Conservation (phyloP, 2,329 filamentous ascomycete genomes). For the Botrytis squamosa region DNA sequence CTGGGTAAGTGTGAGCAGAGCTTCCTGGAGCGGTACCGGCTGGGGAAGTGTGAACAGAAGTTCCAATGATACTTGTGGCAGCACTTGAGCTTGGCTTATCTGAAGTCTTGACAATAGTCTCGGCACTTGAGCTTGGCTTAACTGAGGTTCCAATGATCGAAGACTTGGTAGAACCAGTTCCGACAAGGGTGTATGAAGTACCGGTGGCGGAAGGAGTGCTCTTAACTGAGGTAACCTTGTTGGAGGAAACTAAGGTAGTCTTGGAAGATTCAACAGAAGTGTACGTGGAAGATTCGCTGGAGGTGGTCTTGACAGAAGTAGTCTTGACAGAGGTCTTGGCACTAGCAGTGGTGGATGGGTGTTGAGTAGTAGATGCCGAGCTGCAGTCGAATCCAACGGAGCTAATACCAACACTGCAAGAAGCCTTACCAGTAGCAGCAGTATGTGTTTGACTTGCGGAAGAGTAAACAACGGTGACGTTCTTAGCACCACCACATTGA, state of each 20-base stretch:
- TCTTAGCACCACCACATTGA: slow-evolving; percentile 89
- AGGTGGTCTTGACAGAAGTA: slow-evolving; percentile 12
- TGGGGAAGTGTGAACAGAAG: slow-evolving; percentile 1
- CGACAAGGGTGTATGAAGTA: slow-evolving; percentile 14
- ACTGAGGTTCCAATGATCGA: slow-evolving; percentile 1
- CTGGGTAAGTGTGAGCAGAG: neutral
- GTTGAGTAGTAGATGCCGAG: slow-evolving; percentile 30
- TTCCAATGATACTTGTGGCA: neutral
- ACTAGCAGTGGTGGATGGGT: slow-evolving; percentile 25
- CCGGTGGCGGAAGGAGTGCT: neutral
- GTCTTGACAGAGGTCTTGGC: slow-evolving; percentile 20
- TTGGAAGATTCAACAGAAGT: slow-evolving; percentile 1
- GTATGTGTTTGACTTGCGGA: slow-evolving; percentile 45
- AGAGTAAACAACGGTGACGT: slow-evolving; percentile 67
- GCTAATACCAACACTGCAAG: slow-evolving; percentile 72
- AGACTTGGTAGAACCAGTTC: slow-evolving; percentile 3
- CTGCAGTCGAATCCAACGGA: slow-evolving; percentile 73
- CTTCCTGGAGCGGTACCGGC: neutral
- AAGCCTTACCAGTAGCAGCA: slow-evolving; percentile 53
- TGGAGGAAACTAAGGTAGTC: neutral
- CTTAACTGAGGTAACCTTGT: neutral
- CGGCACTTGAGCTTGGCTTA: slow-evolving; percentile 8
- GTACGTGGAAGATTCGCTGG: neutral
- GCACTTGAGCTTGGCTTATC: neutral
- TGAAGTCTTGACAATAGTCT: neutral